A percentile compares a stretch with the other conserved stretches of the same genome.
Conservation (phyloP, 23 red algal species). For the Pyropia haitanensis region DNA sequence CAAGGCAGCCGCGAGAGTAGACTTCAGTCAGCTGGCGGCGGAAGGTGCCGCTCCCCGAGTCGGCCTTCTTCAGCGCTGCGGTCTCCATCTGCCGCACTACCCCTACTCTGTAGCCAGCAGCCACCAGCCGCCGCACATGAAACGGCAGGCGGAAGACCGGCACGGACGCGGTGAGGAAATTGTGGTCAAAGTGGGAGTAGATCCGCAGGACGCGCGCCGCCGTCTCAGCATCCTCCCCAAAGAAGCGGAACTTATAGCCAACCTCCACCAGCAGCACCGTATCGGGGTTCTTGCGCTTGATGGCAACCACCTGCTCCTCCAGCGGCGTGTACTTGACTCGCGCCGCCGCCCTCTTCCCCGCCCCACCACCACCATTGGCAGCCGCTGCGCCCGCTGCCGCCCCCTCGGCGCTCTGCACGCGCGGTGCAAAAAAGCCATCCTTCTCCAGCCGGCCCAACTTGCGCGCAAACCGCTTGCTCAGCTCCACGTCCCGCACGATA, state of each 20-base stretch:
- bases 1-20: conserved; percentile 33
- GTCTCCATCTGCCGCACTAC: conserved; percentile 75
- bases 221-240: conserved; percentile 56
- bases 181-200: conserved; percentile 58
- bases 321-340: conserved; percentile 56
- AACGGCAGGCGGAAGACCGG: conserved; percentile 26
- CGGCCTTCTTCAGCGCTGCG: conserved; percentile 59
- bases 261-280: conserved; percentile 63
- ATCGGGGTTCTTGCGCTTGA: conserved; percentile 31
- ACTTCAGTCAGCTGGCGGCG: conserved; percentile 43
- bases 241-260: conserved; percentile 73
- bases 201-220: conserved; percentile 43
- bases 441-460: conserved; percentile 45
- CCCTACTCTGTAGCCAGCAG: conserved; percentile 55
- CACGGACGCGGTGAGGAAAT: conserved; percentile 68
- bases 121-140: conserved; percentile 57
- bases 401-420: conserved; percentile 8
- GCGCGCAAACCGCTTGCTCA: conserved; percentile 27
- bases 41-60: conserved; percentile 24
- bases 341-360: neutral
- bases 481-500: conserved; percentile 20
- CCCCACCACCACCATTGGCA: neutral
- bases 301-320: conserved; percentile 43
- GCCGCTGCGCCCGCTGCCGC: conserved; percentile 6
- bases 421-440: conserved; percentile 32